Base-by-base conservation (phyloP, 2,329 filamentous ascomycete species). In the Aureobasidium pullulans region DNA sequence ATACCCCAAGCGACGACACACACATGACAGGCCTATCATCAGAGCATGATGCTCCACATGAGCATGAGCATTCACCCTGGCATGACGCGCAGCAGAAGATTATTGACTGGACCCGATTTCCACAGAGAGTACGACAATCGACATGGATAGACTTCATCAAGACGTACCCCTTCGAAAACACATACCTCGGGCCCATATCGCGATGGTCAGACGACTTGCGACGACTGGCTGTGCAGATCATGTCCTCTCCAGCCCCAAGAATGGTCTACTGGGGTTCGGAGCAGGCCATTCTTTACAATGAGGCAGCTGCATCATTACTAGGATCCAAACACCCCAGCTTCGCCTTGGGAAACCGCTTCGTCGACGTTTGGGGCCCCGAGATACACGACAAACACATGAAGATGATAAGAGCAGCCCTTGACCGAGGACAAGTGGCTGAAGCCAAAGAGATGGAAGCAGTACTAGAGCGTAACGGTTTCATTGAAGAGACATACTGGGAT, bases 231-330 rank as follows among this genome's bases (percentile, higher is more conserved):
- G 40, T 68, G 8, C 53, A 62, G 7, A 67, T 70, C 19, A 70
- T 67, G 67, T 60, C 60, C 13, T 68, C 70, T 49, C 68, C 68
- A 3, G 59, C 66, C 23, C 68, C 69, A 5, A 63, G 68, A 13
- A 62, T 69, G 40, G 31, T 72, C 1, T 61, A 71, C 16, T 65
- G 61, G 68, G 70, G 71, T 7, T 47, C 65, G 2, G 66, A 71
- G 0, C 64, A 68, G n/a, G 66, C 63, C 34, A 71, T 73, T 65
- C 53, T 73, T 8, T 72, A 72, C 63, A 74, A 74, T 31, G 68
- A 72, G 40, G 62, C 66, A 0, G 72, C 71, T 23, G 64, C 71
- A 11, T 62, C 69, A 42, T 53, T 74, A 4, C 63, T 73, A 8
- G 68, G 69, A 4, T 43, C 56, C 0, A 63, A 70, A 16, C 71